Evolutionary conservation across 2,329 filamentous ascomycete species (phyloP).

Genomic region (Botrytis pseudocinerea): DNA sequence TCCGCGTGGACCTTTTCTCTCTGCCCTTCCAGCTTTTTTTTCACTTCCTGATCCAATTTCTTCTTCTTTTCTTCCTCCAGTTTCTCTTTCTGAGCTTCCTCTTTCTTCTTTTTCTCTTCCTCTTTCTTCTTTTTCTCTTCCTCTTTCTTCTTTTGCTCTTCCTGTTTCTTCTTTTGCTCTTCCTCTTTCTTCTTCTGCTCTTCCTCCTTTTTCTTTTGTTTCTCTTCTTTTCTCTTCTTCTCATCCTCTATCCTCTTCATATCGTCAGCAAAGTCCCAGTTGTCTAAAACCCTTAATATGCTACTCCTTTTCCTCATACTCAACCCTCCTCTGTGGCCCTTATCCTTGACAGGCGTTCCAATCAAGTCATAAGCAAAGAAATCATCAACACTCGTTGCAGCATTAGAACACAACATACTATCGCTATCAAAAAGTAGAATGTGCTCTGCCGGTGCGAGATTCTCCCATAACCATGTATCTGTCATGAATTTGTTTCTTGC

Average conservation of each 20-base stretch:
- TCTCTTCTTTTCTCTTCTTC: neutral
- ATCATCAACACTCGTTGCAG: conserved; percentile 41
- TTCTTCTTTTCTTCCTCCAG: conserved; percentile 26
- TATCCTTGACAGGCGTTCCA: conserved; percentile 40
- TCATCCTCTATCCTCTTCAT: conserved; percentile 22
- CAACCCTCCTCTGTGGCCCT: conserved; percentile 44
- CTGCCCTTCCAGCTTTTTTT: conserved; percentile 24
- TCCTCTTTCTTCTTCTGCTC: conserved; percentile 22
- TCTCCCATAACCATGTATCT: conserved; percentile 41
- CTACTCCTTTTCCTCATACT: conserved; percentile 43
- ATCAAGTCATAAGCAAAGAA: conserved; percentile 43
- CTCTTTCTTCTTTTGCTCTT: neutral
- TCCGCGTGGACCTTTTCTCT: neutral
- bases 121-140: neutral
- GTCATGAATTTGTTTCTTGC: conserved; percentile 40
- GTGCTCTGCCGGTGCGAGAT: conserved; percentile 40
- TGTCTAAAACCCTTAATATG: conserved; percentile 39
- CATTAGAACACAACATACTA: conserved; percentile 42
- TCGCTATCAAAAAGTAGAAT: conserved; percentile 43
- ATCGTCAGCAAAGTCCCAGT: conserved; percentile 35
- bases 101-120: conserved; percentile 35
- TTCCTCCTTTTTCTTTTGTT: neutral
- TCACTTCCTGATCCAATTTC: neutral
- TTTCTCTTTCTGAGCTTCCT: conserved; percentile 36
- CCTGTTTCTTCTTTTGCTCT: conserved; percentile 35